Conservation (phyloP, 2,329 filamentous ascomycete genomes). For the Xylaria sp. region DNA sequence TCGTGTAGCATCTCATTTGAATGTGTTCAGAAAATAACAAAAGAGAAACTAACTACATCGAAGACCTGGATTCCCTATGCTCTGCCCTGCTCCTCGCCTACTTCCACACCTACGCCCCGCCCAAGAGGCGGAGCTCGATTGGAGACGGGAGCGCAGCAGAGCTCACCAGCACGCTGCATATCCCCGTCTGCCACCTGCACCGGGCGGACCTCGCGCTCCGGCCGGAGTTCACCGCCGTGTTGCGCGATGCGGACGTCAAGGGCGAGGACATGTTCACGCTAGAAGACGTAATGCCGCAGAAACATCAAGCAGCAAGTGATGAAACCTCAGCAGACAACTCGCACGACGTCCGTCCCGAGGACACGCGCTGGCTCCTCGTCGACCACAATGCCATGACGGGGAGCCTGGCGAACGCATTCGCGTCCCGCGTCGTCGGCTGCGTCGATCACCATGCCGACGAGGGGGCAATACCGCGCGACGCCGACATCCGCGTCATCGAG, state of each 20-base stretch:
- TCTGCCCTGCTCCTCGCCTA: constrained; percentile 80
- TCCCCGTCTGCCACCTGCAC: constrained; percentile 79
- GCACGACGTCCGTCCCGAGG: constrained; percentile 56
- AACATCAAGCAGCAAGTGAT: background rate
- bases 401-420: constrained; percentile 64
- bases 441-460: constrained; percentile 87
- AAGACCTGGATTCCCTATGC: constrained; percentile 84
- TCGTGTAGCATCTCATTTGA: too few species aligned
- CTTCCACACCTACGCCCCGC: constrained; percentile 70
- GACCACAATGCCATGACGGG: constrained; percentile 83
- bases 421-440: constrained; percentile 67
- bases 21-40: background rate
- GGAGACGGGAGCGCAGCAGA: background rate
- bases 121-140: constrained; percentile 49
- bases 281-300: constrained; percentile 62
- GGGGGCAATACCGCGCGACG: constrained; percentile 57
- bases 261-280: constrained; percentile 73
- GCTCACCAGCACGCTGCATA: constrained; percentile 59
- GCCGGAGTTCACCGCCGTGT: constrained; percentile 75
- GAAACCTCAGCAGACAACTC: background rate
- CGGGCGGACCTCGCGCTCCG: constrained; percentile 75
- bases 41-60: background rate
- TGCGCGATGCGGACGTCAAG: constrained; percentile 68
- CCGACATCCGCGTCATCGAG: constrained; percentile 69
- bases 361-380: constrained; percentile 77